These are phyloP conservation scores for Saccharomyces hybrid DNA, from an alignment of 1,139 yeast genomes.

Conservation along the genomic window DNA sequence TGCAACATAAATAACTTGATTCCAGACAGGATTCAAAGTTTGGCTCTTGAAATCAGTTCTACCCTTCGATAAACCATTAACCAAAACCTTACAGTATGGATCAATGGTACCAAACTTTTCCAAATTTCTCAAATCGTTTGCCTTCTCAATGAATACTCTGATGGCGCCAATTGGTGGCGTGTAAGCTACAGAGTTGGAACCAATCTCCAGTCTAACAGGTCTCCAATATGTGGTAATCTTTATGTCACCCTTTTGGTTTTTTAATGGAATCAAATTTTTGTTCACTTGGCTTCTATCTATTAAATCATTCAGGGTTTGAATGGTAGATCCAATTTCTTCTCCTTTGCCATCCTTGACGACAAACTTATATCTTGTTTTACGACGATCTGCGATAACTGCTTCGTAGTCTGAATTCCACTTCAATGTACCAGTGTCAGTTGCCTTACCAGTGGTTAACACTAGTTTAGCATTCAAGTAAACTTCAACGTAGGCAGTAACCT, in stretches of 20 bases:
- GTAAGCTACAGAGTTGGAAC: conserved; percentile 71
- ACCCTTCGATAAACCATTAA: conserved; percentile 69
- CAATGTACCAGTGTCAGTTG: conserved; percentile 61
- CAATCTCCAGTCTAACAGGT: conserved; percentile 66
- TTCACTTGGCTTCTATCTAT: conserved; percentile 74
- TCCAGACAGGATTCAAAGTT: conserved; percentile 75
- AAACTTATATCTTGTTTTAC: conserved; percentile 59
- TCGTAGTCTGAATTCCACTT: conserved; percentile 61
- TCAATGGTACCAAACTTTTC: conserved; percentile 87
- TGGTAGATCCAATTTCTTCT: conserved; percentile 52
- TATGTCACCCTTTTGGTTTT: conserved; percentile 61
- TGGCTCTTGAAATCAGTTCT: conserved; percentile 69
- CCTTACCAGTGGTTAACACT: conserved; percentile 48
- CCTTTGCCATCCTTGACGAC: conserved; percentile 60
- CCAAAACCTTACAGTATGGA: conserved; percentile 76
- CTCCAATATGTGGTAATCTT: conserved; percentile 71
- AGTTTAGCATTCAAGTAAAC: conserved; percentile 54
- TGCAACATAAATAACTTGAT: conserved; percentile 74
- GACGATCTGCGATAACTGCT: conserved; percentile 66
- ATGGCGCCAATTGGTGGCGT: conserved; percentile 90
- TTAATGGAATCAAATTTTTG: conserved; percentile 64
- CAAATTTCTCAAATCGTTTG: conserved; percentile 68
- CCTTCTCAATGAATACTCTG: conserved; percentile 64
- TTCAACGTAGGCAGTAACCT: conserved; percentile 61
- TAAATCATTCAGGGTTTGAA: conserved; percentile 60